Evolutionary conservation across 768 basidiomycete species (phyloP), one percentile per base, ranked within the genome.

Genomic region (Psilocybe sp.): DNA sequence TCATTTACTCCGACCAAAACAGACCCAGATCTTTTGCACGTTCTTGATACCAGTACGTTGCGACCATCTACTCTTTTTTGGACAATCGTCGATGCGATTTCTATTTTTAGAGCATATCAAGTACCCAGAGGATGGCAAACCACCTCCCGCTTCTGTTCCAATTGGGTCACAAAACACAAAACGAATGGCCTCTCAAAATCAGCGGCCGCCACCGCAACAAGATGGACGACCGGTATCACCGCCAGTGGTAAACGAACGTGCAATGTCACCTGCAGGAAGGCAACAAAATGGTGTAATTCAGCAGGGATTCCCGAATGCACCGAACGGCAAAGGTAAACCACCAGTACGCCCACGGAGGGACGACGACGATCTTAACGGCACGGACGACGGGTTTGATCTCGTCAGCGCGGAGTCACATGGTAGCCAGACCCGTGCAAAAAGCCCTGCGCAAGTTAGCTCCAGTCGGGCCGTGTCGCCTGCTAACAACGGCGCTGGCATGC

Each of bases 21-120:
- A 7, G 95, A 98, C 66, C 82, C 87, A 9, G 79, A 76, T 16
- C 62, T 89, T 43, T 80, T 96, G n/a, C 90, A 98, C 64, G 82
- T 97, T 50, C 78, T 99, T 52, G 97, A 99, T 67, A 98, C 96
- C 7, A 92, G 95, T 95, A 53, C 56, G 91, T 82, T 19, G 35
- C 47, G 50, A 45, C 9, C 37, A 10, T 36, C 8, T 44, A 34
- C 49, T 31, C 20, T 16, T 13, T 23, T 23, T 50, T 41, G 31
- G 46, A 56, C 48, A 39, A 45, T 19, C 3, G 47, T 49, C 40
- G 35, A 28, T 28, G 23, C 7, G 4, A 40, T 32, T 44, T 40
- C 20, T 38, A 33, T 41, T 16, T 44, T 28, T 64, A 92, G 91
- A 86, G 64, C 89, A 96, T 63, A 96, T 96, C 75, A 93, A 94